A percentile compares a stretch with the other conserved stretches of the same genome.
Conservation (phyloP, 306 rosid genomes). For the Arachis stenosperma region DNA sequence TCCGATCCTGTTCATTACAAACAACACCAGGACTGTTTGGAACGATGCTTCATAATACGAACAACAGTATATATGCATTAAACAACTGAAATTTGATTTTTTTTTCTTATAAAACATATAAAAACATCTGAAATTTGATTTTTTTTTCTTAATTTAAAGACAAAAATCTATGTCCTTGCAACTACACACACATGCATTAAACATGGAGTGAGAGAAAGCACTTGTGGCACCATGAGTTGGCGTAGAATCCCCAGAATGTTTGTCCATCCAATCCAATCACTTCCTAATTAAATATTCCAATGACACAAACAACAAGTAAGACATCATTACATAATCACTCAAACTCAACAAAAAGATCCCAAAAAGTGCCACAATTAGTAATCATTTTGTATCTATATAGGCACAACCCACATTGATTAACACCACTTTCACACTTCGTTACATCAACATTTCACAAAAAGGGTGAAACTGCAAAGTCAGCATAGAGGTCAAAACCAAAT, state of each 20-base stretch:
- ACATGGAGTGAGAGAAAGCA: constrained; percentile 31
- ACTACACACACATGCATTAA: constrained; percentile 19
- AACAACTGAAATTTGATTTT: too few species aligned
- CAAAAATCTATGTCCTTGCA: background rate
- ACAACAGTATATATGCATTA: too few species aligned
- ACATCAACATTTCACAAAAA: constrained; percentile 30
- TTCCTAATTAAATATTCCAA: constrained; percentile 38
- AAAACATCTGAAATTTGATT: constrained; percentile 8
- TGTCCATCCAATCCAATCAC: constrained; percentile 48
- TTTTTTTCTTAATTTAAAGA: background rate
- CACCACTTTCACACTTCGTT: background rate
- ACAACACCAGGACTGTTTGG: too few species aligned
- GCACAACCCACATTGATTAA: background rate
- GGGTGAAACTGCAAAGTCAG: constrained; percentile 33
- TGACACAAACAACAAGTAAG: constrained; percentile 12
- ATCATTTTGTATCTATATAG: background rate
- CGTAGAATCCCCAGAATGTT: constrained; percentile 43
- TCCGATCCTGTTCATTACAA: too few species aligned
- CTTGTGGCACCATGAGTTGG: constrained; percentile 48
- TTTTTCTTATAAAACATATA: constrained; percentile 38
- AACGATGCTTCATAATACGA: too few species aligned
- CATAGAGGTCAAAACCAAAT: constrained; percentile 35
- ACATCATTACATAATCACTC: background rate
- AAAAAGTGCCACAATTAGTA: constrained; percentile 9
- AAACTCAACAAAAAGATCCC: background rate